Evolutionary conservation across 1,284 basidiomycete genomes (phyloP).

Genomic region (Neolentinus lepideus): DNA sequence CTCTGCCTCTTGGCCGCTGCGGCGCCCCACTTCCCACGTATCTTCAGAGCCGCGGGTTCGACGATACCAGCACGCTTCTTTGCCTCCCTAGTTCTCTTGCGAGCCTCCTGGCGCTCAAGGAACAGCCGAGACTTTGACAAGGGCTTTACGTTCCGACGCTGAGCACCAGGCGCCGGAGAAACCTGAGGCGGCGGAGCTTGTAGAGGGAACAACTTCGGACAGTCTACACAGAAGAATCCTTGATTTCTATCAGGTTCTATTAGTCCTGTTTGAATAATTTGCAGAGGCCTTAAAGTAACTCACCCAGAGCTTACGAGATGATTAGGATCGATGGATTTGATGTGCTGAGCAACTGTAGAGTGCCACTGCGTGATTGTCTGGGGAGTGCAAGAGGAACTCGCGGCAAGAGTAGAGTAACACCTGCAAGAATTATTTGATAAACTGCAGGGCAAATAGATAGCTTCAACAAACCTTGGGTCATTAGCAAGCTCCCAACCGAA

Average conservation of each 20-base stretch:
- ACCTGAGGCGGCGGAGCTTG: conserved; percentile 25
- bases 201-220: conserved; percentile 46
- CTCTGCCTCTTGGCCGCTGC: conserved; percentile 42
- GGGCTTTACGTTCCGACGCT: conserved; percentile 28
- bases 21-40: conserved; percentile 56
- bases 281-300: conserved; percentile 7
- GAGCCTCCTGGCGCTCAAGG: conserved; percentile 36
- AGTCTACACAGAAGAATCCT: conserved; percentile 52
- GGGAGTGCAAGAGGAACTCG: conserved; percentile 36
- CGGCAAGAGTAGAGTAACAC: conserved; percentile 19
- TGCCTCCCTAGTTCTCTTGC: conserved; percentile 28
- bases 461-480: conserved; percentile 40
- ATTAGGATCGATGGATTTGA: conserved; percentile 47
- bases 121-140: conserved; percentile 38
- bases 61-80: conserved; percentile 28
- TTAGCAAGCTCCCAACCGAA: conserved; percentile 62
- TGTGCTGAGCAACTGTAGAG: conserved; percentile 33
- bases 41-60: conserved; percentile 15
- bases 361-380: conserved; percentile 52
- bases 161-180: conserved; percentile 30
- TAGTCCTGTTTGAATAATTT: background rate
- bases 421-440: background rate
- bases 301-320: conserved; percentile 61
- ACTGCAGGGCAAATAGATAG: background rate
- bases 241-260: conserved; percentile 38